Conservation (phyloP, 768 basidiomycete species). For the Ephemerocybe angulata region DNA sequence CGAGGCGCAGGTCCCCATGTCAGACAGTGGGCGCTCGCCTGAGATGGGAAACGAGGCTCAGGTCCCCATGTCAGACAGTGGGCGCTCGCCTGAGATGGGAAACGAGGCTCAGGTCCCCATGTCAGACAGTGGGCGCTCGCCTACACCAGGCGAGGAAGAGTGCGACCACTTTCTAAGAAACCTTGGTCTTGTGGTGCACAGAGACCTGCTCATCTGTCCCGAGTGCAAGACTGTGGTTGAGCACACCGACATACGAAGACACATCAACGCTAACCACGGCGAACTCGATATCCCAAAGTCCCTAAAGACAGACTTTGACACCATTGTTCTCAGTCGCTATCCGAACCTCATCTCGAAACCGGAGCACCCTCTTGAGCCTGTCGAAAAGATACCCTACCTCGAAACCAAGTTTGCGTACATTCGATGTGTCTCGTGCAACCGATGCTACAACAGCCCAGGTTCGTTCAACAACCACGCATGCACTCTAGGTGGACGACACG, state of each 20-base stretch:
- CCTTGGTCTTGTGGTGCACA: neutral
- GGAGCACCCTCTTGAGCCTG: neutral
- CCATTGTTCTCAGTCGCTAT: neutral
- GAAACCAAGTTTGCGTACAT: neutral
- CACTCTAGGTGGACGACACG: too few relatives aligned
- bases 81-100: too few relatives aligned
- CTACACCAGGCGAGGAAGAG: too few relatives aligned
- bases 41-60: too few relatives aligned
- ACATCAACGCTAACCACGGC: slow-evolving; percentile 1
- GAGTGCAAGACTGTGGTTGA: slow-evolving; percentile 3
- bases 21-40: too few relatives aligned
- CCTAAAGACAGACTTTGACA: neutral
- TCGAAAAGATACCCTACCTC: neutral
- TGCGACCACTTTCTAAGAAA: neutral
- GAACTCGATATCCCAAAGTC: neutral
- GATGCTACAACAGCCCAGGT: neutral
- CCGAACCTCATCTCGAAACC: slow-evolving; percentile 5
- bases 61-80: too few relatives aligned
- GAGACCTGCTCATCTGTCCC: slow-evolving; percentile 2
- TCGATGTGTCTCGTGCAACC: neutral
- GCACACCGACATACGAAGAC: neutral
- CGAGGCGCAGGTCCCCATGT: too few relatives aligned
- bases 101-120: too few relatives aligned
- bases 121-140: too few relatives aligned
- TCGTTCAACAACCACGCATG: slow-evolving; percentile 1